A percentile compares a stretch with the other conserved stretches of the same genome.
phyloP scores from a whole-genome alignment of 2,329 filamentous ascomycete species.

The Calonectria pseudoreteaudii region DNA sequence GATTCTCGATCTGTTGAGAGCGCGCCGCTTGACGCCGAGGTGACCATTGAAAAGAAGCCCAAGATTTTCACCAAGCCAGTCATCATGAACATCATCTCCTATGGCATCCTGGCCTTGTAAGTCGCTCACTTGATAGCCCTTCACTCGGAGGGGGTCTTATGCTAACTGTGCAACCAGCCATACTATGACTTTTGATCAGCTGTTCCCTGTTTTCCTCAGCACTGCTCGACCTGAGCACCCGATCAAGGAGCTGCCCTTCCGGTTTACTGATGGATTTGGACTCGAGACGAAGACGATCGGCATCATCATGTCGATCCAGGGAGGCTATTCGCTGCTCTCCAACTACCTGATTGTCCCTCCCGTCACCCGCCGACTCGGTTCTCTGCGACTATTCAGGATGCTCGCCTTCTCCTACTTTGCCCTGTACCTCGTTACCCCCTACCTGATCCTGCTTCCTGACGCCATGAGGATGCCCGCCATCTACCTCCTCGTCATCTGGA shows the following conservation, averaged over 20 bases:
- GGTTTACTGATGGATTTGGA: slow-evolving; percentile 88
- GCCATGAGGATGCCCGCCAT: slow-evolving; percentile 78
- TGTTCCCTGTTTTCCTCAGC: slow-evolving; percentile 92
- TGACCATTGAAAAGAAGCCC: slow-evolving; percentile 28
- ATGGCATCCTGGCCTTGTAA: slow-evolving; percentile 95
- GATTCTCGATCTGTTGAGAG: slow-evolving; percentile 34
- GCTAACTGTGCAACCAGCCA: slow-evolving; percentile 69
- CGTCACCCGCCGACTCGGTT: slow-evolving; percentile 80
- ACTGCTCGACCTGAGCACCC: slow-evolving; percentile 66
- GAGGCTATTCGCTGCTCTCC: slow-evolving; percentile 87
- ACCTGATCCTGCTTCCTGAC: slow-evolving; percentile 85
- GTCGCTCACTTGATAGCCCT: slow-evolving; percentile 51
- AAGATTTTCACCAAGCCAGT: slow-evolving; percentile 87
- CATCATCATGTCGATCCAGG: slow-evolving; percentile 88
- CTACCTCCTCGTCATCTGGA: slow-evolving; percentile 84
- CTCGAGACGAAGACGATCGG: slow-evolving; percentile 87
- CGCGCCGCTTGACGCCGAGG: slow-evolving; percentile 39
- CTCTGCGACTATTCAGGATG: slow-evolving; percentile 83
- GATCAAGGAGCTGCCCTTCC: slow-evolving; percentile 78
- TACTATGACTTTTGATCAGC: slow-evolving; percentile 95
- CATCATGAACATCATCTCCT: slow-evolving; percentile 87
- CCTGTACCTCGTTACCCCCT: slow-evolving; percentile 89
- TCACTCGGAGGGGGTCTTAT: neutral
- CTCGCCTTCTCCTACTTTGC: slow-evolving; percentile 86
- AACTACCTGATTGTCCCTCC: slow-evolving; percentile 88